Base-by-base conservation (phyloP, 2,329 filamentous ascomycete species). In the Trichoderma hamatum region DNA sequence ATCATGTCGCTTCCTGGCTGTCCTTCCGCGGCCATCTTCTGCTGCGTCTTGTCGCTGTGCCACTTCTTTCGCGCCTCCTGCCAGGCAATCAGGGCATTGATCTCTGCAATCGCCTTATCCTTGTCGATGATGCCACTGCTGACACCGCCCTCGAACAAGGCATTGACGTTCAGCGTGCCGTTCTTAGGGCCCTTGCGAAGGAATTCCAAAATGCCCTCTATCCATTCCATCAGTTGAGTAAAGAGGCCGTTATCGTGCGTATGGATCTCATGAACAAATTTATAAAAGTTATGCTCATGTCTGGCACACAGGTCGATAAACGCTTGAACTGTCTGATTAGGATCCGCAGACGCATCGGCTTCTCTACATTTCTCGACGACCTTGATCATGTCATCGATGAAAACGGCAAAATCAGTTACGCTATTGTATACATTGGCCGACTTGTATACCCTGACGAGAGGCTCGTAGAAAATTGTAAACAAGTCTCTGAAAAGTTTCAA, bases 401-500 rank as follows among this genome's bases (percentile, higher is more conserved):
- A 99, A 49, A 89, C 85, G 0, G 95, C 92, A 82, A 99, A 98
- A 79, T 99, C 96, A 0, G 95, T 98, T 70, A 99, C 95, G 77
- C 92, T 96, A 83, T 90, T 96, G 84, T 98, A 98, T 30, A 99
- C 95, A 75, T 98, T 99, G 72, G 96, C 96, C 24, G 94, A 97
- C 82, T 98, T 99, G 85, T 99, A 99, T 0, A 99, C 96, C 59
- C 96, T 88, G 19, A 99, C 93, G 26, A 99, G 89, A 0, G 96
- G 96, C 78, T 99, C 96, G 81, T 99, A 99, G 82, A 99, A 99
- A 77, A 99, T 98, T 39, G 94, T 97, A 79, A 99, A 98, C 28
- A 99, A 86, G 76, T 99, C 96, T 59, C 94, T 89, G 86, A 99
- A 96, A 32, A 99, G 86, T 77, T 96, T 92, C n/a, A 99, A 85